These are phyloP conservation scores for Tilletia walkeri DNA, from an alignment of 1,284 basidiomycete genomes.

Conservation along the genomic window DNA sequence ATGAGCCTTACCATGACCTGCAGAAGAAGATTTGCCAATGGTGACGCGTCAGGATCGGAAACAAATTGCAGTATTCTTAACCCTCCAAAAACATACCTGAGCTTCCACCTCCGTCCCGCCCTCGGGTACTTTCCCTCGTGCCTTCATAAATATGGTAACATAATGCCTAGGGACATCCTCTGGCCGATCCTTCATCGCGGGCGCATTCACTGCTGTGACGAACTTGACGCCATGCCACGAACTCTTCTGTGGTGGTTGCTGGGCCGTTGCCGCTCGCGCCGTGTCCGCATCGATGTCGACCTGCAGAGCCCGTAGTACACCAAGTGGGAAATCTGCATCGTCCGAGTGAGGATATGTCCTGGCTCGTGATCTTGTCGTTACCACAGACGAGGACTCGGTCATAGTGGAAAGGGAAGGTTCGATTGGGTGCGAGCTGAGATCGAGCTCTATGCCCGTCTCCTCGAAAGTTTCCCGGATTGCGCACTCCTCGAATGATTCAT, in stretches of 20 bases:
- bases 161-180: slow-evolving; percentile 40
- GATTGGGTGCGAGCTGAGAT: not conserved
- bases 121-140: slow-evolving; percentile 7
- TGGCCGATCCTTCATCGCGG: slow-evolving; percentile 30
- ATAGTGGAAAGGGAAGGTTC: not conserved
- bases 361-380: not conserved
- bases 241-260: not conserved
- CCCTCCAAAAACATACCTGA: not conserved
- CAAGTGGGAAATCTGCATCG: slow-evolving; percentile 17
- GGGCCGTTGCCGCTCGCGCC: slow-evolving; percentile 19
- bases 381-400: not conserved
- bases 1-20: not conserved
- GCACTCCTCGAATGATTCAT: slow-evolving; percentile 48
- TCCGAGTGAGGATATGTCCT: not conserved
- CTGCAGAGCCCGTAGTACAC: slow-evolving; percentile 12
- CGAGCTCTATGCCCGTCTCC: slow-evolving; percentile 36
- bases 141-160: slow-evolving; percentile 51
- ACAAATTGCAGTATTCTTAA: not conserved
- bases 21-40: not conserved
- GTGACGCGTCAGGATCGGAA: not conserved
- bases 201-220: slow-evolving; percentile 36
- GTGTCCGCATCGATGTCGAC: slow-evolving; percentile 19
- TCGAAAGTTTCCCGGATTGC: slow-evolving; percentile 37
- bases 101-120: slow-evolving; percentile 8
- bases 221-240: slow-evolving; percentile 26